Evolutionary conservation across 1,284 basidiomycete species (phyloP).

Genomic region (Fomitiporia mediterranea): DNA sequence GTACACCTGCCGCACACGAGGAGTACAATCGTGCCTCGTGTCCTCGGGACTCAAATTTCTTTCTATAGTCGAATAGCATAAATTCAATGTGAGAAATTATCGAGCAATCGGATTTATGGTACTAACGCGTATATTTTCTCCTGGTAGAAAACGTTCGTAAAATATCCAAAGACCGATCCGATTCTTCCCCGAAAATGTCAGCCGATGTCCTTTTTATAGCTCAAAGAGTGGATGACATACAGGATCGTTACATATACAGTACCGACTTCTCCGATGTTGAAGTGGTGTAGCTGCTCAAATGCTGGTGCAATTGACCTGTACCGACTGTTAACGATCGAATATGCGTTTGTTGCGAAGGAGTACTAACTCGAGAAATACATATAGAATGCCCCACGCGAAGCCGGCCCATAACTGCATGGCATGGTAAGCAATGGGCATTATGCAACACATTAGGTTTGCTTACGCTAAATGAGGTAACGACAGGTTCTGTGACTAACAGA

Average conservation of each 20-base stretch:
- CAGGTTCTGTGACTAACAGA: constrained; percentile 69
- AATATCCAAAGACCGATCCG: constrained; percentile 55
- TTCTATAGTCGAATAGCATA: constrained; percentile 33
- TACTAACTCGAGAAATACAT: constrained; percentile 57
- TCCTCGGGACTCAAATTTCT: constrained; percentile 48
- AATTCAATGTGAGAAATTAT: background rate
- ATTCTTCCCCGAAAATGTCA: constrained; percentile 39
- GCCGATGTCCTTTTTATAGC: background rate
- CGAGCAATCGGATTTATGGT: background rate
- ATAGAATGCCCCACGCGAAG: constrained; percentile 76
- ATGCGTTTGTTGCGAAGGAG: background rate
- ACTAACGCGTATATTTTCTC: constrained; percentile 60
- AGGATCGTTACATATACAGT: constrained; percentile 54
- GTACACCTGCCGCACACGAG: constrained; percentile 58
- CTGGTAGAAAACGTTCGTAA: constrained; percentile 51
- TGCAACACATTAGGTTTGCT: constrained; percentile 23
- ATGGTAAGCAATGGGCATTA: constrained; percentile 4
- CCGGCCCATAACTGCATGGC: constrained; percentile 79
- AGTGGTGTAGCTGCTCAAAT: constrained; percentile 59
- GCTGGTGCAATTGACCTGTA: constrained; percentile 56
- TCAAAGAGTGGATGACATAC: constrained; percentile 37
- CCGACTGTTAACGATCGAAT: background rate
- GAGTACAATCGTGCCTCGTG: constrained; percentile 72
- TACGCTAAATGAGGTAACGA: constrained; percentile 71
- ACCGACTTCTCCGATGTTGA: constrained; percentile 61